These are phyloP conservation scores for Syzygium grande DNA, from an alignment of 345 rosid species.

Conservation along the genomic window DNA sequence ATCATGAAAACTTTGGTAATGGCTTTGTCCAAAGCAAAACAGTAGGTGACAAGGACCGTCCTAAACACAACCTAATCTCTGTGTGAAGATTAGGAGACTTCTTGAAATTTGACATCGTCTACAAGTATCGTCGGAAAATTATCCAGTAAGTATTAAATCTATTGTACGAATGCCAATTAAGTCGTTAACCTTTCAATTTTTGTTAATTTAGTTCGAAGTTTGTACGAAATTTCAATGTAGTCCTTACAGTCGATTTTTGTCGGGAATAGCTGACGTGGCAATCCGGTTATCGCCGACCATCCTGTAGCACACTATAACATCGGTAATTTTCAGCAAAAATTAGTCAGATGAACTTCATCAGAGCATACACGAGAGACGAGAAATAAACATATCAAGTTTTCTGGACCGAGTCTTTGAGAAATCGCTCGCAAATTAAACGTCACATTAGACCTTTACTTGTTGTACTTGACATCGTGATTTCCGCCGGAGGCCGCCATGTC, in stretches of 20 bases:
- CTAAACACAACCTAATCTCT: background rate
- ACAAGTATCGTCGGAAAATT: background rate
- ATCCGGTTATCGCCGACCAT: background rate
- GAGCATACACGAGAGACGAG: background rate
- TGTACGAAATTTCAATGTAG: rapidly evolving
- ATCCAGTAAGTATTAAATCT: background rate
- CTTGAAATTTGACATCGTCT: background rate
- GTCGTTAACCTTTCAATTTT: background rate
- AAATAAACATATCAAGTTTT: background rate
- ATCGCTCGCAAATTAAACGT: background rate
- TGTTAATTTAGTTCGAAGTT: background rate
- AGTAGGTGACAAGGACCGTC: background rate
- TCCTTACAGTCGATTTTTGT: rapidly evolving
- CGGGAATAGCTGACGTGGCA: rapidly evolving
- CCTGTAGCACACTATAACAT: background rate
- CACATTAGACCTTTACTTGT: background rate
- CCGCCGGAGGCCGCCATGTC: background rate
- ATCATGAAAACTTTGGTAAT: background rate
- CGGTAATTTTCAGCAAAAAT: no score
- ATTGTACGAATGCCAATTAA: background rate
- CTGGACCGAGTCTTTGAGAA: background rate
- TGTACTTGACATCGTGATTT: background rate
- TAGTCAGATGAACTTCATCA: rapidly evolving
- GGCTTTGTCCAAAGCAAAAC: background rate
- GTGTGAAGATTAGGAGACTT: background rate